phyloP scores from a whole-genome alignment of 768 basidiomycete genomes.

The Boletus huronensis region DNA sequence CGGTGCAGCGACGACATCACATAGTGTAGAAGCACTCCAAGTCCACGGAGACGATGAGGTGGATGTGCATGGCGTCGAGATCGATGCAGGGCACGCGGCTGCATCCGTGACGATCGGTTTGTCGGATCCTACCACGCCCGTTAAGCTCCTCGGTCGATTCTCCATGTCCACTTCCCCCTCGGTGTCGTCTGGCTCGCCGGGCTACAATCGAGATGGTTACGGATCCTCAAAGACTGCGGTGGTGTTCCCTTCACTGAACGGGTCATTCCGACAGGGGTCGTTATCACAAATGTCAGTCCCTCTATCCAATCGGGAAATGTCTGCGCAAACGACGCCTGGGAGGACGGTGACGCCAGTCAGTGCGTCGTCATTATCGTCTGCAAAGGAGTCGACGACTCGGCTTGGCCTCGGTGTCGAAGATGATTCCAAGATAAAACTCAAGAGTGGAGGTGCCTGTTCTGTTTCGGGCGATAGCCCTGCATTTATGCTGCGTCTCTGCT shows the following conservation, averaged over 20 bases:
- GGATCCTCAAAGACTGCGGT: constrained; percentile 14
- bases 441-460: background rate
- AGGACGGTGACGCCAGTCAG: constrained; percentile 5
- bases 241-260: constrained; percentile 27
- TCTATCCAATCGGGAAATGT: background rate
- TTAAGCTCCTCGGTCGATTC: constrained; percentile 13
- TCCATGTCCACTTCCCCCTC: constrained; percentile 6
- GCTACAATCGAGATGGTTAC: background rate
- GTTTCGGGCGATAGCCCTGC: constrained; percentile 1
- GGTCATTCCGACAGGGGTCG: constrained; percentile 17
- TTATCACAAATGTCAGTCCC: background rate
- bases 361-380: background rate
- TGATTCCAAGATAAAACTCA: background rate
- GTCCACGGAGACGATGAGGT: constrained; percentile 16
- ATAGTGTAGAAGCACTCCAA: constrained; percentile 3
- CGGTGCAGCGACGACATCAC: constrained; percentile 6
- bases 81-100: background rate
- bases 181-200: background rate
- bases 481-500: constrained; percentile 6
- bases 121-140: constrained; percentile 16
- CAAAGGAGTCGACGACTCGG: background rate
- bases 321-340: constrained; percentile 12
- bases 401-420: background rate
- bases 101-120: background rate
- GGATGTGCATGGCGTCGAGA: constrained; percentile 4